These are phyloP conservation scores for Vigna trinervia DNA, from an alignment of 306 rosid species.

Conservation along the genomic window DNA sequence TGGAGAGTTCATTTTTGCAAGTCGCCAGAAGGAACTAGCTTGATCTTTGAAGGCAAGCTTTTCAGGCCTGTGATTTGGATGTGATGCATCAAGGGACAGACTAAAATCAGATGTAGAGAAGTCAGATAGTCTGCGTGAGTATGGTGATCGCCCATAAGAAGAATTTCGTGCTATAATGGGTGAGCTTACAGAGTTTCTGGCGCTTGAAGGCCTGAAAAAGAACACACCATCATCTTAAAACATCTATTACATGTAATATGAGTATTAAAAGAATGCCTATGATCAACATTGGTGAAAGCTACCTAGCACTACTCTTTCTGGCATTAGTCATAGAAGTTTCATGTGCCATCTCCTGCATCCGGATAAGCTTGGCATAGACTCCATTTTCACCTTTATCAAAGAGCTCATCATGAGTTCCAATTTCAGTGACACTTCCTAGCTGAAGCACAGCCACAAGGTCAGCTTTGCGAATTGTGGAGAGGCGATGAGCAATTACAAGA, in stretches of 20 bases:
- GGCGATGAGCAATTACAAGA: constrained; percentile 92
- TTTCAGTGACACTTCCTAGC: constrained; percentile 82
- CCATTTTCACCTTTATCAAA: constrained; percentile 83
- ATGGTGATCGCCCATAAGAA: constrained; percentile 94
- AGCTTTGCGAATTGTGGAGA: constrained; percentile 92
- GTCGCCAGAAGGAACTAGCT: constrained; percentile 95
- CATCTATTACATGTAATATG: not conserved
- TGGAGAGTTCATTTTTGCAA: constrained; percentile 92
- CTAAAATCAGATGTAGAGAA: constrained; percentile 92
- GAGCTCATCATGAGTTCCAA: constrained; percentile 92
- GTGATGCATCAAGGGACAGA: constrained; percentile 75
- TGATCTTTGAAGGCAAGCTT: constrained; percentile 89
- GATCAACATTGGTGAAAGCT: constrained; percentile 38
- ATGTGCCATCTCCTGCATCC: constrained; percentile 88
- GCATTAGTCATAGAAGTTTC: constrained; percentile 85
- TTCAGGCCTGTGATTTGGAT: constrained; percentile 74
- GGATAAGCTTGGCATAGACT: constrained; percentile 80
- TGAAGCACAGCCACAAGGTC: constrained; percentile 90
- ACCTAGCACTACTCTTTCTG: constrained; percentile 97
- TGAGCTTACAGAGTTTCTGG: constrained; percentile 95
- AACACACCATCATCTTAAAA: not conserved
- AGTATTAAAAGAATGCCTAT: constrained; percentile 16
- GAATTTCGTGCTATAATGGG: constrained; percentile 91
- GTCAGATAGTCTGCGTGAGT: constrained; percentile 90
- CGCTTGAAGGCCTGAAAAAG: constrained; percentile 85